Base-by-base conservation (phyloP, 2,329 filamentous ascomycete species). In the Plenodomus tracheiphilus region DNA sequence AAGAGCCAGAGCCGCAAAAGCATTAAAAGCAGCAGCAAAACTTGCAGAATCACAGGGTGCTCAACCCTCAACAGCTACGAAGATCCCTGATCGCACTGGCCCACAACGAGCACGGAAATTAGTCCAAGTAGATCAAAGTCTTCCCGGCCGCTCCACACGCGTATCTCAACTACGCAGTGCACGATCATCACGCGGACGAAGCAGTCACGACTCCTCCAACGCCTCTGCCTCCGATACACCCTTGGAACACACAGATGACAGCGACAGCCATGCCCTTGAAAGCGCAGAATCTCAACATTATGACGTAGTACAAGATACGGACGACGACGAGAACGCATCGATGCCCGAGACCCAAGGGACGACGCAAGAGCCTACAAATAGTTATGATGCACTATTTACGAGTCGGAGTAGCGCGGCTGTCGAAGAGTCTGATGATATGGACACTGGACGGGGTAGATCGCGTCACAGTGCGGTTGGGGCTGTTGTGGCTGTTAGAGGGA, bases 1-100 rank as follows among this genome's bases (percentile, higher is more conserved):
- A 13, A 60, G 53, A 40, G 55, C 57, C 15, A 53, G 57, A 49
- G 55, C 50, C 19, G 57, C 47, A 11, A 56, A 51, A 32, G 53
- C 49, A 6, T 49, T 43, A 4, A 60, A 58, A 32, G 49, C 46
- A 15, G 48, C 44, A 37, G 45, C 41, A 8, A 48, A 39, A 36
- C 43, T 47, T 19, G 32, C 16, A 18, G 41, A 41, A 20, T 49
- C 43, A 22, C 48, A 43, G 25, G 28, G 40, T n/a, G 18, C 37
- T 13, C 3, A 30, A 17, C 7, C 10, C 4, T 50, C 36, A 9
- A 17, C 30, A 25, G 18, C 32, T 21, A 47, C 39, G 8, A 10
- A 8, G 9, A 4, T 20, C 18, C 35, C 35, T 13, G 16, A 17
- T 10, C 35, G 18, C 8, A 18, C 35, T 5, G 35, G 35, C 3